Base-by-base conservation (phyloP, 2,329 filamentous ascomycete genomes). In the Talaromyces albobiverticillius region DNA sequence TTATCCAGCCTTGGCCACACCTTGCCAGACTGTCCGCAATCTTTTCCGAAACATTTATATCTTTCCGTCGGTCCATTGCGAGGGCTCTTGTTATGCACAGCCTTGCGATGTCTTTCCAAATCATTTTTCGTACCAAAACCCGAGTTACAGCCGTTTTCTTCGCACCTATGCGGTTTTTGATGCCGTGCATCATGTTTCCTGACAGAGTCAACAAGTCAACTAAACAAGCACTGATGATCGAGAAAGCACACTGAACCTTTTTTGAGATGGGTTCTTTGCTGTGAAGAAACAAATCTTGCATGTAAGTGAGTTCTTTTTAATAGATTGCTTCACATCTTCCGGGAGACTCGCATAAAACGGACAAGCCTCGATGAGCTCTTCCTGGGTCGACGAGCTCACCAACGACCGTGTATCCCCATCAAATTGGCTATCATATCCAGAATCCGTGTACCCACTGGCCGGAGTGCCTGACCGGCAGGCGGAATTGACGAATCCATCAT, bases 101-200 rank as follows among this genome's bases (percentile, higher is more conserved):
- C 88, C 64, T 83, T 84, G 61, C 81, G 84, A 67, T 96, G 92
- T 50, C 92, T 80, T n/a, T 87, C 82, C 11, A 93, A 82, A 62
- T 96, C 92, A 66, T 95, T 95, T 16, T 75, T 70, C 0, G 90
- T 95, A 16, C 86, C 85, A 63, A 95, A 96, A 0, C 89, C 90
- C 57, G 82, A 77, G 4, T 68, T 73, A 67, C 90, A 95, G 4
- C 73, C 73, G 1, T 67, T 59, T 22, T 82, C 70, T 3, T 77
- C 64, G 64, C 91, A 96, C 55, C 72, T 79, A 66, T 80, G 83
- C 0, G 84, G 82, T 60, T 87, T 91, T 1, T 73, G 76, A 67
- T 95, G 90, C 46, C 85, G 84, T 18, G 85, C 78, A 43, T 77
- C 71, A 62, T 95, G 90, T 69, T 95, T 95, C 56, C 90, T 95